Evolutionary conservation across 306 rosid genomes (phyloP).

Genomic region (Rosa chinensis): DNA sequence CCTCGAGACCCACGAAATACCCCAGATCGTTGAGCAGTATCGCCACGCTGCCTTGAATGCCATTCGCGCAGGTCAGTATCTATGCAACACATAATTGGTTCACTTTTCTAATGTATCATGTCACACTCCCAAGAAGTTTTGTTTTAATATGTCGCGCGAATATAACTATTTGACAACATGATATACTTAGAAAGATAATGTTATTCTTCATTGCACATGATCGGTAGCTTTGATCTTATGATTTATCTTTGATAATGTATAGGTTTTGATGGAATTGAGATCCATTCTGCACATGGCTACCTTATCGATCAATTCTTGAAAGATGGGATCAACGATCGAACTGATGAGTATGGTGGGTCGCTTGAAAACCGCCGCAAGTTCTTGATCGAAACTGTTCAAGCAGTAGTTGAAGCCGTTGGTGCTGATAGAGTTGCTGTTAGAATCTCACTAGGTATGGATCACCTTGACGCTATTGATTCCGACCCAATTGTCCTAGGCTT

Average conservation of each 20-base stretch:
- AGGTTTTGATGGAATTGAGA: constrained; percentile 95
- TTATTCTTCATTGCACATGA: background rate
- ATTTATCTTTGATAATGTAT: background rate
- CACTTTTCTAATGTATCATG: background rate
- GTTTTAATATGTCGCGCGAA: background rate
- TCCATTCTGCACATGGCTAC: constrained; percentile 93
- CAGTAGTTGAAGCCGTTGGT: constrained; percentile 58
- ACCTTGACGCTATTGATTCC: constrained; percentile 84
- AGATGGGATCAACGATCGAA: constrained; percentile 50
- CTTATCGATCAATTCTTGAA: constrained; percentile 54
- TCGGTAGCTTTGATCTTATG: background rate
- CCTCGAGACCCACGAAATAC: constrained; percentile 49
- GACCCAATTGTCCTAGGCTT: constrained; percentile 71
- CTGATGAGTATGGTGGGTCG: constrained; percentile 73
- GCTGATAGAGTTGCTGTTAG: constrained; percentile 57
- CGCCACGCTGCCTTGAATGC: constrained; percentile 62
- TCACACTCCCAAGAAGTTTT: background rate
- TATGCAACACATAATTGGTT: background rate
- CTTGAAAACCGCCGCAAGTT: constrained; percentile 64
- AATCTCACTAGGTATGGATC: constrained; percentile 90
- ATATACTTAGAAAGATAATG: background rate
- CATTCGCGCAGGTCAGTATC: constrained; percentile 65
- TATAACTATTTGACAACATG: background rate
- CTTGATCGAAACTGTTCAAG: constrained; percentile 52
- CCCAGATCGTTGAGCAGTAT: constrained; percentile 67